Evolutionary conservation across 139 green algal species (phyloP).

Genomic region (Spirogloea muscicola): DNA sequence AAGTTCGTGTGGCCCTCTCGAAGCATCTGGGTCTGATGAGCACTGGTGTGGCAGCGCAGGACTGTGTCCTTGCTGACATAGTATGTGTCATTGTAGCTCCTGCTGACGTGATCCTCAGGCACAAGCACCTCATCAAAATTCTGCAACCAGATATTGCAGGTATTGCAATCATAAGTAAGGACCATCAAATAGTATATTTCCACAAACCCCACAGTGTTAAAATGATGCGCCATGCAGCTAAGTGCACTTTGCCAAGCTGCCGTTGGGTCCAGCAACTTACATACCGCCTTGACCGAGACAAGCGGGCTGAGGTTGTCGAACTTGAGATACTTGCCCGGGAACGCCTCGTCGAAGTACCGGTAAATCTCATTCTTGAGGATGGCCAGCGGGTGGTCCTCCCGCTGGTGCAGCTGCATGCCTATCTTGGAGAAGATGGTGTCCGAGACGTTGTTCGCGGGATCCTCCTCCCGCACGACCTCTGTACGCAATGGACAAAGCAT

Average conservation of each 20-base stretch:
- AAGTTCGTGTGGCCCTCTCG: conserved; percentile 73
- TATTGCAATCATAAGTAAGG: no score
- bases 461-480: conserved; percentile 43
- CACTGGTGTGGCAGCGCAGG: conserved; percentile 82
- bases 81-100: conserved; percentile 96
- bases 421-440: conserved; percentile 96
- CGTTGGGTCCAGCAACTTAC: no score
- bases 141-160: not conserved
- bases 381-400: conserved; percentile 79
- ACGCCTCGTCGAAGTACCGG: conserved; percentile 80
- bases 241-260: no score
- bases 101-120: conserved; percentile 81
- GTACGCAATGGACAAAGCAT: no score
- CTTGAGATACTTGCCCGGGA: conserved; percentile 66
- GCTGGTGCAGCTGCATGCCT: conserved; percentile 81
- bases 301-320: conserved; percentile 91
- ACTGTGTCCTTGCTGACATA: conserved; percentile 81
- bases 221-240: no score
- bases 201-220: no score
- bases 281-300: conserved; percentile 62
- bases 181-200: no score
- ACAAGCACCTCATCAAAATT: conserved; percentile 82
- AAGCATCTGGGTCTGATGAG: conserved; percentile 73
- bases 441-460: conserved; percentile 91
- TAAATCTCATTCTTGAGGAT: conserved; percentile 97